Evolutionary conservation across 768 basidiomycete genomes (phyloP).

Genomic region (Boletus edulis): DNA sequence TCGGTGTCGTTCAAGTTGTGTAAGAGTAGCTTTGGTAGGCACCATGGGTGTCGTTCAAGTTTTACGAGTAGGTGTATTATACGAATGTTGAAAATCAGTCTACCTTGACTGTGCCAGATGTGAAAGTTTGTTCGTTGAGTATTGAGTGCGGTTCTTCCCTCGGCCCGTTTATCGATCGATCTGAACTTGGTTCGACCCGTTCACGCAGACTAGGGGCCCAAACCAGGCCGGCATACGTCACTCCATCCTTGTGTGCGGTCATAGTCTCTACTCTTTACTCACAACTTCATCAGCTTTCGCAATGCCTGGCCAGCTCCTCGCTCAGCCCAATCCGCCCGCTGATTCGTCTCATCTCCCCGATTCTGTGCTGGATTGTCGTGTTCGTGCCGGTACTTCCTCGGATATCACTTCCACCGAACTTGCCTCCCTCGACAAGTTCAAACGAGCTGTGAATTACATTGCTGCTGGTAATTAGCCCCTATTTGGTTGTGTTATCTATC

Average conservation of each 20-base stretch:
- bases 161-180: too few relatives aligned
- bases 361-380: conserved; percentile 46
- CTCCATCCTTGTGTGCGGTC: too few relatives aligned
- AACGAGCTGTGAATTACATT: conserved; percentile 66
- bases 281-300: background rate
- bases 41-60: too few relatives aligned
- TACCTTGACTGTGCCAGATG: too few relatives aligned
- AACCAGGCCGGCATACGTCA: too few relatives aligned
- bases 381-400: conserved; percentile 39
- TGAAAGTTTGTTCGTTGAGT: too few relatives aligned
- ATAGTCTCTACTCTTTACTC: too few relatives aligned
- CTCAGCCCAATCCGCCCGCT: conserved; percentile 65
- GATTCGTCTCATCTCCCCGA: conserved; percentile 68
- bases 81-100: too few relatives aligned
- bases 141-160: too few relatives aligned
- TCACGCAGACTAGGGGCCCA: too few relatives aligned
- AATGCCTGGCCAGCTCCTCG: conserved; percentile 61
- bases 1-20: background rate
- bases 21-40: conserved; percentile 5
- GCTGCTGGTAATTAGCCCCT: conserved; percentile 51
- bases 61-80: too few relatives aligned
- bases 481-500: background rate
- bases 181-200: too few relatives aligned
- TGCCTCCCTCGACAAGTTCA: conserved; percentile 49
- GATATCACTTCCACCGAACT: conserved; percentile 52